Evolutionary conservation across 495 filamentous ascomycete genomes (phyloP), one percentile per base, ranked within the genome.

Genomic region (Rostrohypoxylon terebratum): DNA sequence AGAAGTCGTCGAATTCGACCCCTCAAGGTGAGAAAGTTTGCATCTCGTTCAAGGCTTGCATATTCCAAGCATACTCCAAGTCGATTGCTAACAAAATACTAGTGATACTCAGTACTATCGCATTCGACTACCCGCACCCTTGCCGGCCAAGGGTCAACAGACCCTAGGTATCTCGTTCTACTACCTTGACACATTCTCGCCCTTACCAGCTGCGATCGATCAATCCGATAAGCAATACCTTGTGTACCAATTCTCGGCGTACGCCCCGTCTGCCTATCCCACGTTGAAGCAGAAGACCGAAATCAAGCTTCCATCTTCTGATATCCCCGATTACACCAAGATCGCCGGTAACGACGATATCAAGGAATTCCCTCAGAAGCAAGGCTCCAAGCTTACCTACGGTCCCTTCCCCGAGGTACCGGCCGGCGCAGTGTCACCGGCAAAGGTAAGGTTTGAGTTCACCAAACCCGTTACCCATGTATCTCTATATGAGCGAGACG

Each of bases 241-340:
- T n/a, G 81, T 85, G 44, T 93, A 94, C 83, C 84, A 87, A 13
- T 94, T 96, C 86, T 93, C 90, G 51, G 92, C 93, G 67, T 97
- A 96, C 78, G 85, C 83, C 34, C 90, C 87, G 36, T 94, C 93
- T 11, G 91, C 90, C 54, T 99, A 99, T 81, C 77, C 85, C 5
- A 97, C 94, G 20, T 79, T 85, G 71, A 97, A 96, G 79, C 96
- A 99, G 78, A 98, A 97, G 87, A 98, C 96, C 42, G 97, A 97
- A 82, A 82, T 99, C 78, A 97, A 97, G 83, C 89, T 97, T 77
- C 90, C 93, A 55, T 89, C 87, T 63, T 81, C 83, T 66, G 90
- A 92, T 73, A 85, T 97, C 45, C 91, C 93, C 45, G 94, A 97
- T 77, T 96, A 92, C 80, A 97, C 93, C 42, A 88, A 85, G 61